Evolutionary conservation across 164 flowering plant species (phyloP).

Genomic region (Cinnamomum micranthum): DNA sequence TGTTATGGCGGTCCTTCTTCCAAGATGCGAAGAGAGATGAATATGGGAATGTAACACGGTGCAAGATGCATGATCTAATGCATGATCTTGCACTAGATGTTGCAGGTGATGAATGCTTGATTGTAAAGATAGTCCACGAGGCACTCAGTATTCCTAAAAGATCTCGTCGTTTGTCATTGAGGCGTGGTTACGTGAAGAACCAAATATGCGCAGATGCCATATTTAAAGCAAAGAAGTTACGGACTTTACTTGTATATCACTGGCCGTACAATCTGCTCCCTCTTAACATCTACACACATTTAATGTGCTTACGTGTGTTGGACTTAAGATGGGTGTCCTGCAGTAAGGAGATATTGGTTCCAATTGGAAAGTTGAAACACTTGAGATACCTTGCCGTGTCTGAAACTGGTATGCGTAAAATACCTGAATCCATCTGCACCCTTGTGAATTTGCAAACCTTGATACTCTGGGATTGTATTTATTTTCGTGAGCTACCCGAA

Average conservation of each 20-base stretch:
- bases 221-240: neutral
- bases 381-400: constrained; percentile 9
- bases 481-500: constrained; percentile 4
- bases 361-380: constrained; percentile 10
- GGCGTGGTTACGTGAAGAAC: too few relatives aligned
- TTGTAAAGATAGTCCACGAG: neutral
- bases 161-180: constrained; percentile 2
- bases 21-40: constrained; percentile 2
- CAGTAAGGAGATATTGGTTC: neutral
- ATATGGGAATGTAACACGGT: neutral
- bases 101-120: constrained; percentile 5
- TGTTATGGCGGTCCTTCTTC: constrained; percentile 14
- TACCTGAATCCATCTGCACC: constrained; percentile 4
- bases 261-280: neutral
- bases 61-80: constrained; percentile 14
- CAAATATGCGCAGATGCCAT: too few relatives aligned
- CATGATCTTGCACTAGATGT: constrained; percentile 10
- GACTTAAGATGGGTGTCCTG: neutral
- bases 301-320: neutral
- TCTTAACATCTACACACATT: neutral
- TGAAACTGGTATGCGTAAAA: too few relatives aligned
- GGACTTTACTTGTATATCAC: neutral
- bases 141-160: neutral
- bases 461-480: neutral
- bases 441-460: constrained; percentile 12